Evolutionary conservation across 2,329 filamentous ascomycete species (phyloP), one percentile per base, ranked within the genome.

Genomic region (Monosporascus sp.): DNA sequence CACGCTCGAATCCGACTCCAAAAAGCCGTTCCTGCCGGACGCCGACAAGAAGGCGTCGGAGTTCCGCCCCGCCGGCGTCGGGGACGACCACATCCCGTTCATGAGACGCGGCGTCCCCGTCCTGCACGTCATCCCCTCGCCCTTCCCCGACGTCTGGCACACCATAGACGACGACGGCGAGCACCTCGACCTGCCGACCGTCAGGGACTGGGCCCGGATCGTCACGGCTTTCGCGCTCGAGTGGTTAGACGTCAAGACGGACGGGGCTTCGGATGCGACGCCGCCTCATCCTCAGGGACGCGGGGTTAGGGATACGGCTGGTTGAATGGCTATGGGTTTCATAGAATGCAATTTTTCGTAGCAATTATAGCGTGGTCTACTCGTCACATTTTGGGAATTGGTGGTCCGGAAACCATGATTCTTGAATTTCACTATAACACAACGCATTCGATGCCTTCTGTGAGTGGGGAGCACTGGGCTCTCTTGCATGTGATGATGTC

Each of bases 61-160:
- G 71, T 69, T 73, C 67, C 37, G 71, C 59, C 48, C 55, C 56
- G 58, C 59, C 64, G 60, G 62, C 19, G 80, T 90, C 5, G 75
- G 82, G 56, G 90, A 93, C 64, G 90, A 94, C 61, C 89, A 94
- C 66, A 62, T 91, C 3, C 90, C 90, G 1, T 94, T 94, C 64
- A 82, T 93, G 73, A 74, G 73, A 3, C 79, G 86, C 41, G 90
- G 90, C 1, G 89, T 93, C 0, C 84, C 90, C 48, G 77, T 92
- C 22, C 67, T 94, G 48, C 90, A 93, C 69, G 69, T 93, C 5
- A 91, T 93, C 51, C 85, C 89, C 0, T 76, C 75, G n/a, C 81
- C 81, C 0, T 91, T 91, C 64, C 88, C 88, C 1, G 34, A 59
- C 0, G 86, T 90, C 1, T 93, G 89, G 88, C 89, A 93, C 70